phyloP scores from a whole-genome alignment of 805 yeast genomes.

The Grigorovia yakushimaensis region DNA sequence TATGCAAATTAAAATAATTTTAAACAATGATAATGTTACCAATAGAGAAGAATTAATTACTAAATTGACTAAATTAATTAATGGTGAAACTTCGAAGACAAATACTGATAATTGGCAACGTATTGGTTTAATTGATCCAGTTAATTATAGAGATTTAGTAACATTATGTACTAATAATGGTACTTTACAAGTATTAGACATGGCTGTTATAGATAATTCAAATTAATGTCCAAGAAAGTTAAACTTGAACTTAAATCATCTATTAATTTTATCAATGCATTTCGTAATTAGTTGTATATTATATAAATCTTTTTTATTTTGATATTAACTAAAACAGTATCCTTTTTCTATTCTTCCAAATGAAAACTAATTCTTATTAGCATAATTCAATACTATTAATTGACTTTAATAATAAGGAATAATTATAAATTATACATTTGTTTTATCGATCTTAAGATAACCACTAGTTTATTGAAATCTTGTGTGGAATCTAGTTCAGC shows the following conservation, averaged over 20 bases:
- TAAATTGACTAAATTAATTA: slow-evolving; percentile 34
- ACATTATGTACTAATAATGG: slow-evolving; percentile 52
- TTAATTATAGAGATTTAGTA: slow-evolving; percentile 61
- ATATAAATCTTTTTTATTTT: no score
- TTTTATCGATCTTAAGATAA: slow-evolving; percentile 30
- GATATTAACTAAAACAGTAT: no score
- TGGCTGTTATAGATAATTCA: slow-evolving; percentile 67
- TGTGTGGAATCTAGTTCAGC: slow-evolving; percentile 32
- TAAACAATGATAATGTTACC: slow-evolving; percentile 36
- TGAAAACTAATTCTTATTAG: no score
- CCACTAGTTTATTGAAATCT: slow-evolving; percentile 40
- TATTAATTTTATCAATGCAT: background rate
- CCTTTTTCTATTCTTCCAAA: no score
- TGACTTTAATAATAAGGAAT: no score
- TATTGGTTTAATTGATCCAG: slow-evolving; percentile 75
- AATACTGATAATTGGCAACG: slow-evolving; percentile 35
- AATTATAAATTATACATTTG: slow-evolving; percentile 15
- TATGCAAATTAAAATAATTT: slow-evolving; percentile 70
- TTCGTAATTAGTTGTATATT: no score
- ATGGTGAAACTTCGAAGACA: slow-evolving; percentile 26
- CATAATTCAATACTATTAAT: no score
- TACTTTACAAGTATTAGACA: slow-evolving; percentile 71
- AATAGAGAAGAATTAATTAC: slow-evolving; percentile 31
- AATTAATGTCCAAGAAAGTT: background rate
- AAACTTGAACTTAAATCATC: background rate